Base-by-base conservation (phyloP, 257 asterid genomes). In the Capsicum chinense region DNA sequence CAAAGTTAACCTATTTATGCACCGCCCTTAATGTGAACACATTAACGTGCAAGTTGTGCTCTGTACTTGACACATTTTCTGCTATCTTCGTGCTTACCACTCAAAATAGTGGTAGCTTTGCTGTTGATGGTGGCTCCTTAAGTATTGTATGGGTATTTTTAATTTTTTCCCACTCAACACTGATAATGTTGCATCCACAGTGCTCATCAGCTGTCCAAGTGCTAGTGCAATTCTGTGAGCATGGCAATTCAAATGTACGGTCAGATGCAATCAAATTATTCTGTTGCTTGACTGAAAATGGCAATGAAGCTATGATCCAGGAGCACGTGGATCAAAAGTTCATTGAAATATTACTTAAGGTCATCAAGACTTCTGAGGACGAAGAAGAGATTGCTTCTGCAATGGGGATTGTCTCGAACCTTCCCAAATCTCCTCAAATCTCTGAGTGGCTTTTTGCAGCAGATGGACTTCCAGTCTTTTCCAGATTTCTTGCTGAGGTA, bases 381-480 rank as follows among this genome's bases (percentile, higher is more conserved):
- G 91, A 90, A 56, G 92, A 90, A 63, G 97, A 92, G 83, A 86
- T 88, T 56, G 86, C 90, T 85, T 91, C 90, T 6, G 84, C 93
- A 79, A 69, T 92, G 84, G 93, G 94, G 71, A 88, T 86, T 80
- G 83, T 91, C 56, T 90, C 92, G 14, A 83, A 87, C 91, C 91
- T 92, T 79, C 93, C 94, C 35, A 79, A 81, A 6, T 84, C 93
- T 33, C 33, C 79, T 48, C 79, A 86, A 83, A 81, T 90, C 85
- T 87, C 93, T 17, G 81, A 83, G 66, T 92, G 94, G 94, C 91
- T 92, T 57, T 71, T 86, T 69, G 91, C 89, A 85, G 92, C 89
- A 19, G 88, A 48, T 19, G 90, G 87, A 21, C 91, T 86, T 84
- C 85, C 80, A 1, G 39, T 80, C 16, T 78, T 91, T 69, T 90